Percentiles rank a stretch among this genome's conserved stretches.
These are phyloP conservation scores for Malassezia restricta DNA, from an alignment of 1,284 basidiomycete species.

Conservation along the genomic window DNA sequence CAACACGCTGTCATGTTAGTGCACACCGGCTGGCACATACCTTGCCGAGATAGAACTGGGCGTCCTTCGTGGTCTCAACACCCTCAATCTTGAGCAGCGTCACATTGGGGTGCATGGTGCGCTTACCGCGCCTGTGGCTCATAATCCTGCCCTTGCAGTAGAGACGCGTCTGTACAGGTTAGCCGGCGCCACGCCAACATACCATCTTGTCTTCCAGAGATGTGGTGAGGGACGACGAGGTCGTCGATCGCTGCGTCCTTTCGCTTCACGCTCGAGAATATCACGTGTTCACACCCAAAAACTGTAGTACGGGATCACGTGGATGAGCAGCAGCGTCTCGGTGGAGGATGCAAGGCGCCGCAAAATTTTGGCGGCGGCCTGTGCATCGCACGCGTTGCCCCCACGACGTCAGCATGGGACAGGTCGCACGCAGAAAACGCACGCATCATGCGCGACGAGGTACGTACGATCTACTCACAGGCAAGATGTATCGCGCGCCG, in stretches of 20 bases:
- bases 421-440: slow-evolving; percentile 38
- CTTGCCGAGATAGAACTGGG: slow-evolving; percentile 97
- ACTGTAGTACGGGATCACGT: slow-evolving; percentile 11
- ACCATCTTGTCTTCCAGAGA: slow-evolving; percentile 14
- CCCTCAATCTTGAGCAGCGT: slow-evolving; percentile 93
- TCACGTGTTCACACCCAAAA: slow-evolving; percentile 10
- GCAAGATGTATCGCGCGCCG: slow-evolving; percentile 37
- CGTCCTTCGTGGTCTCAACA: slow-evolving; percentile 81
- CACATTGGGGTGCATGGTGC: slow-evolving; percentile 87
- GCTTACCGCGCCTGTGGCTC: slow-evolving; percentile 96
- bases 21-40: slow-evolving; percentile 51
- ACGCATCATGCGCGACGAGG: slow-evolving; percentile 41
- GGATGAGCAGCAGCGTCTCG: background rate
- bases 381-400: background rate
- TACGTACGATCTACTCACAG: slow-evolving; percentile 8
- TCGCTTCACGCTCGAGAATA: background rate
- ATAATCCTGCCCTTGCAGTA: slow-evolving; percentile 95
- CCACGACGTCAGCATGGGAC: slow-evolving; percentile 23
- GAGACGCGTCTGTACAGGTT: slow-evolving; percentile 52
- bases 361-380: background rate
- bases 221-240: slow-evolving; percentile 11
- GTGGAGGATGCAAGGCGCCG: background rate
- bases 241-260: background rate
- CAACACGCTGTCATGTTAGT: slow-evolving; percentile 60
- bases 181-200: slow-evolving; percentile 2